These are phyloP conservation scores for Penicillium sp. DNA, from an alignment of 2,329 filamentous ascomycete species.

Conservation along the genomic window DNA sequence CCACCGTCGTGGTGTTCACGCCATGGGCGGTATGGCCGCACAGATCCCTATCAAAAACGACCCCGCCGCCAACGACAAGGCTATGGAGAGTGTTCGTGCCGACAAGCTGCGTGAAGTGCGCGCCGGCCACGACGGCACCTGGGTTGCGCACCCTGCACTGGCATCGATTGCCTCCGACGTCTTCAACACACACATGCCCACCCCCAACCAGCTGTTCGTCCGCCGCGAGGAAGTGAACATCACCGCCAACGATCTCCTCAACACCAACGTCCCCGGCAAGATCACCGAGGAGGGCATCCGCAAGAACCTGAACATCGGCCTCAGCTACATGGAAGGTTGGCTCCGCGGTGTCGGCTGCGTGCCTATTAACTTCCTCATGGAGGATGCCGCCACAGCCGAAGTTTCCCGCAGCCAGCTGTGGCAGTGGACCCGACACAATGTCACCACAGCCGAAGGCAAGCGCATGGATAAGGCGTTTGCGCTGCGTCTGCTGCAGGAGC, in stretches of 20 bases:
- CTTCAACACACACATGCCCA: constrained; percentile 98
- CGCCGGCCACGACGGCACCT: constrained; percentile 93
- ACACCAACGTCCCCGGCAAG: constrained; percentile 94
- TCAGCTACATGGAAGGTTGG: constrained; percentile 99
- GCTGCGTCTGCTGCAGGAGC: constrained; percentile 80
- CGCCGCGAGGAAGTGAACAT: constrained; percentile 87
- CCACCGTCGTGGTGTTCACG: constrained; percentile 94
- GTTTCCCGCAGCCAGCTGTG: constrained; percentile 92
- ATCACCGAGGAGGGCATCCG: constrained; percentile 93
- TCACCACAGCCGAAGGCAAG: constrained; percentile 82
- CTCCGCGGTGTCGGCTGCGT: constrained; percentile 91
- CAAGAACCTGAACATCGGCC: constrained; percentile 95
- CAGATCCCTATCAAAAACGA: constrained; percentile 99
- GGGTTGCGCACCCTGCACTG: constrained; percentile 94
- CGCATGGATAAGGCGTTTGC: constrained; percentile 90
- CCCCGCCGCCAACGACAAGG: constrained; percentile 82
- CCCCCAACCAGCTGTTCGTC: constrained; percentile 90
- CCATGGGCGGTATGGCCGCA: constrained; percentile 97
- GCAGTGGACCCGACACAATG: constrained; percentile 81
- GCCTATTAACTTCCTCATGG: constrained; percentile 97
- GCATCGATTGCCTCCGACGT: constrained; percentile 83
- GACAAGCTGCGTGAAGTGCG: constrained; percentile 96
- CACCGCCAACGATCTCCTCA: constrained; percentile 83
- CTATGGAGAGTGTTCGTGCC: constrained; percentile 87
- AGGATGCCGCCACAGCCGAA: constrained; percentile 95